Percentiles rank a stretch among this genome's conserved stretches.
Conservation (phyloP, 176 grass and related monocot species). For the Coix lacrymajobi region DNA sequence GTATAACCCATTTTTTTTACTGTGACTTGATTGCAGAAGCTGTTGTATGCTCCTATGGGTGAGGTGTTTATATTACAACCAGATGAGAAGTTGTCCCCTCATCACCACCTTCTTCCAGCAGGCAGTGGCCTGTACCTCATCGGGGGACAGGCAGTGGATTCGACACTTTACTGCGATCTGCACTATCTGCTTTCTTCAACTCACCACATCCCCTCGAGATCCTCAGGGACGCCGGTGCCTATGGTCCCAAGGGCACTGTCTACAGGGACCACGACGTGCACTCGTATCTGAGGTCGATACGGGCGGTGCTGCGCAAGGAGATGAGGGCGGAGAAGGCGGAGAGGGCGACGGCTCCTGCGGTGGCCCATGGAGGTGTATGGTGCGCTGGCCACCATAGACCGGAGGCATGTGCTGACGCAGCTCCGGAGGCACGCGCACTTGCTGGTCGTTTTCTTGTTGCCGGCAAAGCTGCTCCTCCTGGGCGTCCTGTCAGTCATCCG, state of each 20-base stretch:
- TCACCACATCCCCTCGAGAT: not conserved
- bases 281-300: not conserved
- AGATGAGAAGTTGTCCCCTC: not conserved
- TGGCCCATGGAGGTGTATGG: not conserved
- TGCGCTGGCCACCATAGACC: not conserved
- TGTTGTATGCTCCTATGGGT: not conserved
- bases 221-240: not conserved
- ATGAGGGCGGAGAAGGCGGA: not conserved
- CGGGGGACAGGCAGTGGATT: not conserved
- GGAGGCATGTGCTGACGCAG: conserved; percentile 22
- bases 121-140: not conserved
- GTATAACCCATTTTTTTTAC: not conserved
- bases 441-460: conserved; percentile 45
- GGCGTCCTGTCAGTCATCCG: conserved; percentile 30
- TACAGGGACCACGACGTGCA: not conserved
- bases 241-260: not conserved
- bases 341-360: not conserved
- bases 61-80: not conserved
- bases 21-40: not conserved
- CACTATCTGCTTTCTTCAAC: not conserved
- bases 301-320: not conserved
- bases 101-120: not conserved
- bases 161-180: not conserved
- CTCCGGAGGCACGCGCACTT: conserved; percentile 28
- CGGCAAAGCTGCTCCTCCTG: conserved; percentile 34